Conservation (phyloP, 345 rosid species). For the Gossypium sturtianum region DNA sequence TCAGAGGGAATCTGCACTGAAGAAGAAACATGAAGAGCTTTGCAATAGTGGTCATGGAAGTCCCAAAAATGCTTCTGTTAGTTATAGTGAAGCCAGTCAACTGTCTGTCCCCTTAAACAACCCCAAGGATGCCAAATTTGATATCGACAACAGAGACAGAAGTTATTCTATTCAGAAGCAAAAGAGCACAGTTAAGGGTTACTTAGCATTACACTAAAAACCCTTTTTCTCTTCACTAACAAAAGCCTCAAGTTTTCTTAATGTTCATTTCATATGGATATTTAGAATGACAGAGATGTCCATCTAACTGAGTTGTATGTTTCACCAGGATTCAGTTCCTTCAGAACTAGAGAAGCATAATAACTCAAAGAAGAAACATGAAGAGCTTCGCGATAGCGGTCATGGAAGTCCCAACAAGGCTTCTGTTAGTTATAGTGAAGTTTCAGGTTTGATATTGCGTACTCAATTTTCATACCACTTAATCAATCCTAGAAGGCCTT, state of each 20-base stretch:
- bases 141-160: conserved; percentile 18
- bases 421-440: conserved; percentile 20
- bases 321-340: conserved; percentile 8
- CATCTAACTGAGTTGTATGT: not conserved
- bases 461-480: not conserved
- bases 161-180: conserved; percentile 17
- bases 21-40: conserved; percentile 62
- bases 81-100: conserved; percentile 16
- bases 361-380: conserved; percentile 26
- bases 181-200: conserved; percentile 45
- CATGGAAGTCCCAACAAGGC: conserved; percentile 26
- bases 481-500: not conserved
- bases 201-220: conserved; percentile 8
- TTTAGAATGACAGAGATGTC: conserved; percentile 35
- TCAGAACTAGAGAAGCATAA: conserved; percentile 5
- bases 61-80: conserved; percentile 21
- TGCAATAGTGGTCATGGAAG: conserved; percentile 23
- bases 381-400: conserved; percentile 33
- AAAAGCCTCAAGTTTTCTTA: conserved; percentile 18
- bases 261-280: conserved; percentile 22
- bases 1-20: conserved; percentile 81
- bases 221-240: conserved; percentile 12
- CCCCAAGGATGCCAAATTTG: conserved; percentile 19
- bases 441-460: conserved; percentile 52
- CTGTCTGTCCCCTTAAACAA: not conserved